Conservation (phyloP, 371 early-diverging fungal genomes). For the Parasitella parasitica region DNA sequence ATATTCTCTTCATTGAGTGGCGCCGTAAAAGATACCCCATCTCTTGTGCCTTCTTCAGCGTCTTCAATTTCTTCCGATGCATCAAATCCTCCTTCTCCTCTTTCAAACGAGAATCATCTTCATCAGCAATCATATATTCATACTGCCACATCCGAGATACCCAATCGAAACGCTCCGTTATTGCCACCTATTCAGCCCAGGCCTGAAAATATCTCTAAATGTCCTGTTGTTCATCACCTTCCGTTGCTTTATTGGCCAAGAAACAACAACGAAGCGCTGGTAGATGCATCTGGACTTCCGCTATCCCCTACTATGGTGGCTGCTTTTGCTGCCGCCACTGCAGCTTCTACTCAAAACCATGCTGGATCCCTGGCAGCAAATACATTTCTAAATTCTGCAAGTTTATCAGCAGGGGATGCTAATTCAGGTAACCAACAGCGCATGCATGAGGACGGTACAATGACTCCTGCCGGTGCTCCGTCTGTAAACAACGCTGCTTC, state of each 20-base stretch:
- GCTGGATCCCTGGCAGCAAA: slow-evolving; percentile 16
- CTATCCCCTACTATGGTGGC: slow-evolving; percentile 14
- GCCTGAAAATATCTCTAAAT: background rate
- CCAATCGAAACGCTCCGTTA: background rate
- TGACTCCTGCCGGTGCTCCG: background rate
- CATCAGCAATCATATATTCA: background rate
- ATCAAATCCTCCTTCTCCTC: slow-evolving; percentile 15
- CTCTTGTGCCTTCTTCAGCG: slow-evolving; percentile 11
- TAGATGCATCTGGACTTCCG: background rate
- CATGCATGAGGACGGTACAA: background rate
- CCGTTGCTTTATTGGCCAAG: background rate
- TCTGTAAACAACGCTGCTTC: background rate
- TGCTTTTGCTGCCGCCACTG: slow-evolving; percentile 7
- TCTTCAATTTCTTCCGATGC: slow-evolving; percentile 13
- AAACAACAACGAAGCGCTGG: background rate
- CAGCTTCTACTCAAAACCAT: slow-evolving; percentile 9
- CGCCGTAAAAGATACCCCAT: background rate
- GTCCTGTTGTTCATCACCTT: background rate
- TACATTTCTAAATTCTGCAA: slow-evolving; percentile 20
- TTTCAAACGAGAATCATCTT: background rate
- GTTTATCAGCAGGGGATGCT: background rate
- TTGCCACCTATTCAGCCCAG: background rate
- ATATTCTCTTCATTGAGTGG: background rate
- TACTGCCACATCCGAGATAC: background rate
- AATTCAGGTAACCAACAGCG: background rate